Conservation (phyloP, 345 rosid genomes). For the Euphorbia pulcherrima region DNA sequence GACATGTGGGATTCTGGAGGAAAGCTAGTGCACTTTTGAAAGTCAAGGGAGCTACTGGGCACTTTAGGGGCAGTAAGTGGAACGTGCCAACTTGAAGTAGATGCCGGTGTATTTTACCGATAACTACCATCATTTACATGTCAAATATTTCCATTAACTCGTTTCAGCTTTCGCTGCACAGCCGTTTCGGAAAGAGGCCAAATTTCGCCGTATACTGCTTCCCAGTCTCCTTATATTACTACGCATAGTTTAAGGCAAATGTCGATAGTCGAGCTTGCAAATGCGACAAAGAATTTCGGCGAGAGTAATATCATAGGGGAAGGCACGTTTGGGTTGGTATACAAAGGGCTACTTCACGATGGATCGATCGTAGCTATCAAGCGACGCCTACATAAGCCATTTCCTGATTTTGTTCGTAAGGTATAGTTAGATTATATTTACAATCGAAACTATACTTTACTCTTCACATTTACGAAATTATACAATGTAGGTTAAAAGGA, state of each 20-base stretch:
- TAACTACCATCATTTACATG: background rate
- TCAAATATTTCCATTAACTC: background rate
- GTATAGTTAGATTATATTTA: slow-evolving; percentile 18
- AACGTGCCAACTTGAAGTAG: too few species aligned
- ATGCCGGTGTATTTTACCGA: too few species aligned
- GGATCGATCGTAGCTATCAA: slow-evolving; percentile 47
- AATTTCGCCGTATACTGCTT: slow-evolving; percentile 19
- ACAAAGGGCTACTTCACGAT: slow-evolving; percentile 45
- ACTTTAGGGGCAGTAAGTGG: too few species aligned
- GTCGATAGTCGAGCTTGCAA: slow-evolving; percentile 34
- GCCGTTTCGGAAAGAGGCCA: slow-evolving; percentile 29
- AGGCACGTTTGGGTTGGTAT: slow-evolving; percentile 39
- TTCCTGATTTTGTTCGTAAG: slow-evolving; percentile 26
- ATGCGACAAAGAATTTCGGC: slow-evolving; percentile 42
- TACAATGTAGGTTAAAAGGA: slow-evolving; percentile 34
- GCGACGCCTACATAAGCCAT: slow-evolving; percentile 26
- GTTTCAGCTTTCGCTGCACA: slow-evolving; percentile 13
- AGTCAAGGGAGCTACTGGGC: too few species aligned
- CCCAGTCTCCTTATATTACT: slow-evolving; percentile 18
- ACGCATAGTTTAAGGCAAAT: slow-evolving; percentile 25
- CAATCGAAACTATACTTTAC: background rate
- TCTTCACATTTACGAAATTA: background rate
- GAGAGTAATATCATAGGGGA: slow-evolving; percentile 44
- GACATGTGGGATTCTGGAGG: too few species aligned
- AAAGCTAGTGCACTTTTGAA: too few species aligned